Evolutionary conservation across 2,329 filamentous ascomycete species (phyloP), one percentile per base, ranked within the genome.

Genomic region (Ophiostoma populinum): DNA sequence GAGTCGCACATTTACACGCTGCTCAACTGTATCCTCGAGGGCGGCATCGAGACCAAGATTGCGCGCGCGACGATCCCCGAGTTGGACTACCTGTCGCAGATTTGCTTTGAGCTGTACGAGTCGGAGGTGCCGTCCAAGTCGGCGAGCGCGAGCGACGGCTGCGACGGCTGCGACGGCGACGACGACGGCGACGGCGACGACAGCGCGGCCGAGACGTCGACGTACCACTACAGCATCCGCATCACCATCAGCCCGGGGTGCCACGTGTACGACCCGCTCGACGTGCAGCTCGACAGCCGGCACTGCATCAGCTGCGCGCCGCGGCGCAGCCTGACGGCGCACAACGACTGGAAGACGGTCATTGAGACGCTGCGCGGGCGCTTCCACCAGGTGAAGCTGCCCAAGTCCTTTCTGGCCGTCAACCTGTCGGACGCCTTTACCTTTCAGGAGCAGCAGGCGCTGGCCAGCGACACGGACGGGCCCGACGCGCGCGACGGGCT

Each of bases 1-100:
- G 90, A 98, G 57, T 93, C 83, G 1, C 90, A 98, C 54, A 94
- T 98, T 43, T 98, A 98, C 59, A 98, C 90, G 5, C 68, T 98
- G 5, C 70, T 98, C 39, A 98, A 98, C 55, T 95, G 87, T 54
- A 95, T 98, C 46, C 70, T 98, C 18, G 90, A 98, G 54, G 90
- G 92, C 41, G 92, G 90, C 20, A 81, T 98, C 44, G 80, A 92
- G 51, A 94, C 87, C 17, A 98, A 98, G 61, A 95, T 98, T 50
- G 80, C 83, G 47, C 79, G 92, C 24, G 86, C 83, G 49, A 85
- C 82, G 26, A 98, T 98, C 43, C 90, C 90, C 0, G 90, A 98
- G 57, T 74, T 98, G 22, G 90, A 98, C 54, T 98, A 98, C 52
- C 72, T 98, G 19, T 92, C 81, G 7, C 90, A 95, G 52, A 95